These are phyloP conservation scores for Trichoderma sp. DNA, from an alignment of 2,329 filamentous ascomycete species.

Conservation along the genomic window DNA sequence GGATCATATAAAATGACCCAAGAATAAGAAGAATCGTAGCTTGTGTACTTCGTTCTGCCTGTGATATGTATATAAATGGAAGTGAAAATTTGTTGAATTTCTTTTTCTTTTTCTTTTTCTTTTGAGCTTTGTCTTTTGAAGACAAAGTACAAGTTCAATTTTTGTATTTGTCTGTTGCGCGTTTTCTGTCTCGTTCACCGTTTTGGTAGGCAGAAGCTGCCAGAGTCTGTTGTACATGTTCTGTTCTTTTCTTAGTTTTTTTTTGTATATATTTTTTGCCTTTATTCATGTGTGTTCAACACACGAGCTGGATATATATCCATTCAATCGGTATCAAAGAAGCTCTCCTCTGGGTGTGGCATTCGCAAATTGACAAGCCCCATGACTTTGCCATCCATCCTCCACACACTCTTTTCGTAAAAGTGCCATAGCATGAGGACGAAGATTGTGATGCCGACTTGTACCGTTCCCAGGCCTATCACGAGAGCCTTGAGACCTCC, in stretches of 20 bases:
- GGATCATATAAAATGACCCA: neutral
- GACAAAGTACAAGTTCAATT: neutral
- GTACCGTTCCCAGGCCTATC: conserved; percentile 43
- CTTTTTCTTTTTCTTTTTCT: neutral
- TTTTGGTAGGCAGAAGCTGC: neutral
- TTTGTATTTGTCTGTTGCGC: neutral
- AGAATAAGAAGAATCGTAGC: neutral
- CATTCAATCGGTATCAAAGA: conserved; percentile 42
- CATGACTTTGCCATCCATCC: conserved; percentile 48
- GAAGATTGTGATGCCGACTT: conserved; percentile 38
- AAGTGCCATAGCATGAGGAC: conserved; percentile 42
- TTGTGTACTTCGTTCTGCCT: neutral
- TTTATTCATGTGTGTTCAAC: neutral
- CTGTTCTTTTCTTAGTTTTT: neutral
- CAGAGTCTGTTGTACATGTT: neutral
- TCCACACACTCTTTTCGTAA: conserved; percentile 41
- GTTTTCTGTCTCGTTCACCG: neutral
- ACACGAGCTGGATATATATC: neutral
- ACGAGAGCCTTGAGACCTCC: conserved; percentile 39
- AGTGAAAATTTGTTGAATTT: neutral
- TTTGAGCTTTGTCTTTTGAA: neutral
- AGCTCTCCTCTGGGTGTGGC: conserved; percentile 42
- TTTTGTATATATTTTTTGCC: neutral
- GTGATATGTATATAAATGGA: neutral
- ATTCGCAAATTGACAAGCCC: conserved; percentile 44